Conservation (phyloP, 176 grass and related monocot genomes). For the Hyparrhenia diplandra region DNA sequence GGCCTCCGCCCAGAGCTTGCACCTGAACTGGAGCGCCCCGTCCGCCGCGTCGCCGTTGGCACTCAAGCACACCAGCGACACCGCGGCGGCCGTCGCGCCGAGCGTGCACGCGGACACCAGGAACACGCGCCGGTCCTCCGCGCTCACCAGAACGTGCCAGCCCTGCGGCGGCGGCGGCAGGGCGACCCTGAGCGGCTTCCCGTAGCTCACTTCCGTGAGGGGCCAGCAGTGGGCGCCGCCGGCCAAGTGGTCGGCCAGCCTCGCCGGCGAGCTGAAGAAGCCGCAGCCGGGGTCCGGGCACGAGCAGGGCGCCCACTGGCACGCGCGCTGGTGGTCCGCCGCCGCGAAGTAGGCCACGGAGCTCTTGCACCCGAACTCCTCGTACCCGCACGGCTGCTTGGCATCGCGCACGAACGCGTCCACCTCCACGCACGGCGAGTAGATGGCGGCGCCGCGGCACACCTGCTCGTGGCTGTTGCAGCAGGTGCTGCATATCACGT, state of each 20-base stretch:
- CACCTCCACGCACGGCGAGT: neutral
- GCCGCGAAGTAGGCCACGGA: neutral
- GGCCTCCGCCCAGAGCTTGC: too few species aligned
- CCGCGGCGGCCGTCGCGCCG: neutral
- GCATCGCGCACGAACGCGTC: slow-evolving; percentile 1
- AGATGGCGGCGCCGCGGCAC: neutral
- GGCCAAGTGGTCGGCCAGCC: slow-evolving; percentile 2
- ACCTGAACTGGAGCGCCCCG: too few species aligned
- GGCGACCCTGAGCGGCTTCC: neutral
- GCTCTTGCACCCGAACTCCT: slow-evolving; percentile 17
- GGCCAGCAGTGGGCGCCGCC: neutral
- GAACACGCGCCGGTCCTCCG: slow-evolving; percentile 14
- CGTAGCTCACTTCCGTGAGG: slow-evolving; percentile 10
- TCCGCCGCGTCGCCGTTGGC: neutral
- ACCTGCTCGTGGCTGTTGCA: neutral
- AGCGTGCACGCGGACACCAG: neutral
- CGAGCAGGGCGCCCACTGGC: slow-evolving; percentile 33
- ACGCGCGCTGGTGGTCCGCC: slow-evolving; percentile 19
- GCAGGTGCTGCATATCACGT: too few species aligned
- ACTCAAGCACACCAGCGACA: slow-evolving; percentile 17
- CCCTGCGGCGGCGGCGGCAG: neutral
- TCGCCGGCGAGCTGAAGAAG: neutral
- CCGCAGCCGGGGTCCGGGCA: slow-evolving; percentile 28
- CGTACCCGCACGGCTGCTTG: slow-evolving; percentile 12
- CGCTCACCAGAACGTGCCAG: slow-evolving; percentile 12